phyloP scores from a whole-genome alignment of 1,284 basidiomycete genomes.

The Hymenochaete sp. region DNA sequence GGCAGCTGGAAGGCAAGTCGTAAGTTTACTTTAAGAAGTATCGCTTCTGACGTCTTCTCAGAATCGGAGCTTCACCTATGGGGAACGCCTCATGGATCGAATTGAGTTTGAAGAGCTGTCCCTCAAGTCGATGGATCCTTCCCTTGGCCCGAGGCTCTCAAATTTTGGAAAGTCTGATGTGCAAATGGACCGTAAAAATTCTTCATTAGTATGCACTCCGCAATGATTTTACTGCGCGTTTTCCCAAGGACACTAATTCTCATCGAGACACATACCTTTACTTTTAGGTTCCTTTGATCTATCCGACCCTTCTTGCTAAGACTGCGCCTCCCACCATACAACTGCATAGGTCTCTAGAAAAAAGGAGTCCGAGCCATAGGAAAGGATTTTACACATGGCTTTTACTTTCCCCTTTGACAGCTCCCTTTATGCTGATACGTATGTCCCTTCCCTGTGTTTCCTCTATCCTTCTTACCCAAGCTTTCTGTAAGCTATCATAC shows the following conservation, averaged over 20 bases:
- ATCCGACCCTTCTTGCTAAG: conserved; percentile 44
- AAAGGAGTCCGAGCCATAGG: conserved; percentile 53
- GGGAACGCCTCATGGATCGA: conserved; percentile 57
- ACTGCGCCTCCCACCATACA: conserved; percentile 44
- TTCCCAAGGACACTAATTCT: background rate
- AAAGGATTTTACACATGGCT: conserved; percentile 60
- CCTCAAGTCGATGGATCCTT: conserved; percentile 60
- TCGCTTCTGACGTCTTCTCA: conserved; percentile 9
- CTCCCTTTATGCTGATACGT: conserved; percentile 70
- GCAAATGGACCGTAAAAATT: conserved; percentile 11
- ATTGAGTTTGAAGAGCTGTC: conserved; percentile 72
- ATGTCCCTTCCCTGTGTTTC: conserved; percentile 25
- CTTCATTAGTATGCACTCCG: conserved; percentile 2
- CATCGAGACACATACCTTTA: conserved; percentile 20
- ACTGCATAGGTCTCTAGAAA: conserved; percentile 41
- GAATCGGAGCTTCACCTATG: conserved; percentile 40
- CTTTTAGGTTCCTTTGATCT: conserved; percentile 54
- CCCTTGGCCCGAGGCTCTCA: conserved; percentile 42
- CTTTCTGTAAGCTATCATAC: conserved; percentile 60
- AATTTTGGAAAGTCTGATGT: conserved; percentile 20
- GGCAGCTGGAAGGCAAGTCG: conserved; percentile 58
- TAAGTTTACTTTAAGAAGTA: conserved; percentile 1
- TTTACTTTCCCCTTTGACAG: conserved; percentile 54
- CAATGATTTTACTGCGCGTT: background rate
- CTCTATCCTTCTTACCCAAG: conserved; percentile 2